phyloP scores from a whole-genome alignment of 2,329 filamentous ascomycete genomes.

The Anisogramma anomala region DNA sequence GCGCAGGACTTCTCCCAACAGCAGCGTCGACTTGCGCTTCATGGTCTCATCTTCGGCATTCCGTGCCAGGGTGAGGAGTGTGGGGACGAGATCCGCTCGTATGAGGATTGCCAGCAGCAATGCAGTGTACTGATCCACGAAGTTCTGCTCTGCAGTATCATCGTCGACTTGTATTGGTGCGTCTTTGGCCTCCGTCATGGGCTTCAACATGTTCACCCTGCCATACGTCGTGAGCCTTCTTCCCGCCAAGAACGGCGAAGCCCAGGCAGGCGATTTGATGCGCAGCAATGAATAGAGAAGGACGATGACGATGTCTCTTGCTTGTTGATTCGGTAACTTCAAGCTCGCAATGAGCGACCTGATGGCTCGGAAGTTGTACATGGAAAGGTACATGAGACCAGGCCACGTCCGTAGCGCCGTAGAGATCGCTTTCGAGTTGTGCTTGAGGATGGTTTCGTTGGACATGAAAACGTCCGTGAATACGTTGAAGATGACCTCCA shows the following conservation, averaged over 20 bases:
- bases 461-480: constrained; percentile 72
- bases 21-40: constrained; percentile 77
- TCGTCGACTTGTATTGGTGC: constrained; percentile 49
- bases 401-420: constrained; percentile 88
- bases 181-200: constrained; percentile 38
- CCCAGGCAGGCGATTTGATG: constrained; percentile 91
- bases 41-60: constrained; percentile 57
- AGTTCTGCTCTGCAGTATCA: constrained; percentile 61
- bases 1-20: constrained; percentile 85
- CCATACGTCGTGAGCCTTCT: constrained; percentile 90
- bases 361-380: constrained; percentile 78
- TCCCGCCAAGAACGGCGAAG: constrained; percentile 86
- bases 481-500: constrained; percentile 79
- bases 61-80: constrained; percentile 52
- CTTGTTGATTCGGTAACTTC: constrained; percentile 41
- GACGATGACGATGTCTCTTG: constrained; percentile 73
- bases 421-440: constrained; percentile 87
- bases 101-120: constrained; percentile 77
- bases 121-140: constrained; percentile 89
- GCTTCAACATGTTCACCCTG: constrained; percentile 73
- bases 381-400: constrained; percentile 74
- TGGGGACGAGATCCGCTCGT: constrained; percentile 60
- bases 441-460: constrained; percentile 57
- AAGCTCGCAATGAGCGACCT: constrained; percentile 62
- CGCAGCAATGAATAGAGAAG: constrained; percentile 68